A percentile compares a stretch with the other conserved stretches of the same genome.
These are phyloP conservation scores for Vaccinium macrocarpon DNA, from an alignment of 148 eudicot genomes.

Conservation along the genomic window DNA sequence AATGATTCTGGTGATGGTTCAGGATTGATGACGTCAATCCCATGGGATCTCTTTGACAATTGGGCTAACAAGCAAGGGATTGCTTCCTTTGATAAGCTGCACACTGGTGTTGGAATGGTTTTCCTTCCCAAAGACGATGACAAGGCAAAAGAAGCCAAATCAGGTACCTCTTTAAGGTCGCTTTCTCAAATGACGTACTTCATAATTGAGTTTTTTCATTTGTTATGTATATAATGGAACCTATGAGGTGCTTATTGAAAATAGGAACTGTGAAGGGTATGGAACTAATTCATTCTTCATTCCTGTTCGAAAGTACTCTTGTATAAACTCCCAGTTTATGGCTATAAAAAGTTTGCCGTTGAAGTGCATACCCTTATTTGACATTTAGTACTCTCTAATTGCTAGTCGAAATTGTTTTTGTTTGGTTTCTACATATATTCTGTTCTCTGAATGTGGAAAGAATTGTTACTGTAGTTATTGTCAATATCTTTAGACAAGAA, in stretches of 20 bases:
- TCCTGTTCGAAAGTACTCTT: not conserved
- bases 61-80: slow-evolving; percentile 87
- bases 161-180: slow-evolving; percentile 41
- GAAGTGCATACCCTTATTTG: not conserved
- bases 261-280: not conserved
- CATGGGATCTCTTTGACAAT: slow-evolving; percentile 83
- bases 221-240: not conserved
- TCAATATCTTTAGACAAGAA: slow-evolving; percentile 67
- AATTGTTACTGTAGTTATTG: slow-evolving; percentile 53
- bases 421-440: slow-evolving; percentile 9
- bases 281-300: not conserved
- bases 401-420: not conserved
- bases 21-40: slow-evolving; percentile 92
- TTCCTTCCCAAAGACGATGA: slow-evolving; percentile 74
- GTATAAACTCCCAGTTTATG: not conserved
- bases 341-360: not conserved
- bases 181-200: not conserved
- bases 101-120: slow-evolving; percentile 96
- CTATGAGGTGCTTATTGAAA: not conserved
- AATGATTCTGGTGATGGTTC: slow-evolving; percentile 98
- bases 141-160: slow-evolving; percentile 71
- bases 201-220: not conserved
- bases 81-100: slow-evolving; percentile 67
- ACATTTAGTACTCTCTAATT: not conserved
- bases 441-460: slow-evolving; percentile 18